phyloP scores from a whole-genome alignment of 805 yeast genomes.

The Lipomyces japonicus region DNA sequence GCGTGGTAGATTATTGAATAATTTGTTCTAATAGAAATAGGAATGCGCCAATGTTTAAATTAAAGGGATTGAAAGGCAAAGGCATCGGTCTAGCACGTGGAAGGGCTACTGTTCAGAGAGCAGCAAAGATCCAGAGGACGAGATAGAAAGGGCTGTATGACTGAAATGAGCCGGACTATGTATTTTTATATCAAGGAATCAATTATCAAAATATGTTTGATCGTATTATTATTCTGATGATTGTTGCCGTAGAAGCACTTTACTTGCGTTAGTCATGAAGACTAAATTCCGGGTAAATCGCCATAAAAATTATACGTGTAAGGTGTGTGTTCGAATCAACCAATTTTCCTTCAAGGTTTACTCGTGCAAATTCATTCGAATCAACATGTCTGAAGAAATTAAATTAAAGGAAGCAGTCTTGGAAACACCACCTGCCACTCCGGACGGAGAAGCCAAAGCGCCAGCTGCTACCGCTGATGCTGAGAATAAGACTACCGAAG shows the following conservation, averaged over 20 bases:
- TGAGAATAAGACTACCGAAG: slow-evolving; percentile 2
- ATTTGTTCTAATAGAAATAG: slow-evolving; percentile 24
- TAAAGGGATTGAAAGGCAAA: slow-evolving; percentile 30
- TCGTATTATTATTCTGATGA: no score
- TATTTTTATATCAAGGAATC: background rate
- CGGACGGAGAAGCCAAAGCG: background rate
- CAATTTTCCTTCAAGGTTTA: no score
- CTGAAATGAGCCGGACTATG: background rate
- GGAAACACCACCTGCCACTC: slow-evolving; percentile 13
- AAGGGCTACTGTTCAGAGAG: slow-evolving; percentile 30
- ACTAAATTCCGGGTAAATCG: no score
- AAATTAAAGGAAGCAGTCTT: background rate
- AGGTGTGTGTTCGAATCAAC: no score
- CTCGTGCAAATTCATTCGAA: slow-evolving; percentile 31
- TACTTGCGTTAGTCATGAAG: no score
- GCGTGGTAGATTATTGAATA: background rate
- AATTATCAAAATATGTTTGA: no score
- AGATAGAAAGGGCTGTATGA: background rate
- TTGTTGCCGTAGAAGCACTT: no score
- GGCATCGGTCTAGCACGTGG: slow-evolving; percentile 32
- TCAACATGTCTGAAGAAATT: background rate
- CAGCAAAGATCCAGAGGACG: slow-evolving; percentile 24
- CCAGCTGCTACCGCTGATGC: background rate
- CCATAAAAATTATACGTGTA: no score
- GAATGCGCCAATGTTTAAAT: slow-evolving; percentile 83